Conservation (phyloP, 2,329 filamentous ascomycete genomes). For the Cercospora sesami region DNA sequence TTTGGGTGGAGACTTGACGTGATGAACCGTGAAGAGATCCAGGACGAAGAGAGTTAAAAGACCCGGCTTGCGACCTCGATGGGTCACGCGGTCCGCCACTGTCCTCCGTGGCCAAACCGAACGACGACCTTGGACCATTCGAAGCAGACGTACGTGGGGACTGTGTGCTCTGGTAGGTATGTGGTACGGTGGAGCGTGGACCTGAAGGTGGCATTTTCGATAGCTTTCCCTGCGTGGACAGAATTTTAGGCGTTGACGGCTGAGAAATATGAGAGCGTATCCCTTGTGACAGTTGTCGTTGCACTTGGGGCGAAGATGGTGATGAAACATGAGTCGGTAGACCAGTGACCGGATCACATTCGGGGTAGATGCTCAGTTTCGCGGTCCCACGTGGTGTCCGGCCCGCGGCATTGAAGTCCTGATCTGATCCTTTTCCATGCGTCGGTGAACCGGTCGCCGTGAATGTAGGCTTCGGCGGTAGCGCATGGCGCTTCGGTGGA, state of each 20-base stretch:
- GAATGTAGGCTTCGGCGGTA: neutral
- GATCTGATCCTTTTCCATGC: neutral
- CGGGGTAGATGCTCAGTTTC: neutral
- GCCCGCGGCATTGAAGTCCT: neutral
- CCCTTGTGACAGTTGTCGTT: neutral
- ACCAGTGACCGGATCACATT: neutral
- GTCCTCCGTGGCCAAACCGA: neutral
- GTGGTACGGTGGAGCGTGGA: neutral
- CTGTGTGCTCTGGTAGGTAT: neutral
- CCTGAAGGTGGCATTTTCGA: neutral
- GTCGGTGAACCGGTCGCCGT: neutral
- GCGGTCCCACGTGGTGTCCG: neutral
- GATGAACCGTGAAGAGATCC: neutral
- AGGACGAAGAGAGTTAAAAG: neutral
- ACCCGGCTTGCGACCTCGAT: neutral
- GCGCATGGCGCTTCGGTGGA: neutral
- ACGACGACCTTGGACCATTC: neutral
- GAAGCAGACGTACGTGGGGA: neutral
- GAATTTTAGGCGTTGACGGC: neutral
- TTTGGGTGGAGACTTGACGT: neutral
- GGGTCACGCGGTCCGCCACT: neutral
- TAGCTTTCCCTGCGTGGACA: neutral
- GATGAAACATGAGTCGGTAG: neutral
- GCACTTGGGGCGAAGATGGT: neutral
- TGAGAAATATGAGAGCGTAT: neutral